These are phyloP conservation scores for Batkoa obscura DNA, from an alignment of 371 early-diverging fungal genomes.

Conservation along the genomic window DNA sequence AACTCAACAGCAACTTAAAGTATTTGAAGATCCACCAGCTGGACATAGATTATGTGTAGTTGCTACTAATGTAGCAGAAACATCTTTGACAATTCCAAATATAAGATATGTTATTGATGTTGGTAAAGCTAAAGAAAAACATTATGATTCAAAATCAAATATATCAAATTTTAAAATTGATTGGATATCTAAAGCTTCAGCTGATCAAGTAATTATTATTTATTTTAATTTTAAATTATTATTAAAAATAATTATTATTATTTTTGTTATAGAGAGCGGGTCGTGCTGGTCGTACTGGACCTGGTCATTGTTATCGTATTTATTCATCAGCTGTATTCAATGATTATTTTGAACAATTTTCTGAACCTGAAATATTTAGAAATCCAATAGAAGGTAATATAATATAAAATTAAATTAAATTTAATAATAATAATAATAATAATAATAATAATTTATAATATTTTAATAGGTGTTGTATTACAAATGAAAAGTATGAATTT, in stretches of 20 bases:
- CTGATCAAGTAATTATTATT: too few relatives aligned
- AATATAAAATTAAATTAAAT: too few relatives aligned
- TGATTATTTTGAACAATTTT: constrained; percentile 71
- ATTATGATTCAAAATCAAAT: constrained; percentile 57
- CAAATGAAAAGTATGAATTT: constrained; percentile 94
- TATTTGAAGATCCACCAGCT: constrained; percentile 72
- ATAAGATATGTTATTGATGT: constrained; percentile 96
- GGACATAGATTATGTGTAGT: constrained; percentile 87
- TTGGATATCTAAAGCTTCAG: constrained; percentile 90
- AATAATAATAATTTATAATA: too few relatives aligned
- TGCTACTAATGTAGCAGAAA: constrained; percentile 99
- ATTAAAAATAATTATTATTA: too few relatives aligned
- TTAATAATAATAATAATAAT: too few relatives aligned
- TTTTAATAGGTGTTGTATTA: constrained; percentile 73
- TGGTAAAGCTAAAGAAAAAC: constrained; percentile 86
- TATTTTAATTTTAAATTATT: too few relatives aligned
- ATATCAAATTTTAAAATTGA: constrained; percentile 73
- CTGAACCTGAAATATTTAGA: constrained; percentile 82
- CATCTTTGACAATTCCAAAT: constrained; percentile 94
- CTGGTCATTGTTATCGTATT: constrained; percentile 95
- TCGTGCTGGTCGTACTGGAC: constrained; percentile 93
- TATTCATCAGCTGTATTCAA: constrained; percentile 90
- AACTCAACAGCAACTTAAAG: constrained; percentile 68
- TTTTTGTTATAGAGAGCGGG: too few relatives aligned
- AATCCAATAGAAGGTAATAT: constrained; percentile 95